Evolutionary conservation across 225 moss, liverwort and hornwort species (phyloP).

Genomic region (Marchantia paleacea): DNA sequence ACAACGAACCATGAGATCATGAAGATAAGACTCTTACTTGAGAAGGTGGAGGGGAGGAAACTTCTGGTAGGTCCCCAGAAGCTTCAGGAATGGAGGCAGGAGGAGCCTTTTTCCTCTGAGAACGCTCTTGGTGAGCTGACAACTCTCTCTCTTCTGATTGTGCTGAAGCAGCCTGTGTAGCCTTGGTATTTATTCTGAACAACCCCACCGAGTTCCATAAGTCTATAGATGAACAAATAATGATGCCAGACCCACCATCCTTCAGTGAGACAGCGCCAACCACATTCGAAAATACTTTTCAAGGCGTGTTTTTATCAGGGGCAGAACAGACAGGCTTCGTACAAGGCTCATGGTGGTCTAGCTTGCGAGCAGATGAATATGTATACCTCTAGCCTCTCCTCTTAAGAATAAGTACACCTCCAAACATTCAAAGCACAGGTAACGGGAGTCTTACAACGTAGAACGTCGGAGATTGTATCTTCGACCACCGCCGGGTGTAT

Average conservation of each 20-base stretch:
- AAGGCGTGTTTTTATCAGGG: not conserved
- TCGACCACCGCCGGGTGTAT: conserved; percentile 69
- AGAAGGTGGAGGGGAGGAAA: conserved; percentile 68
- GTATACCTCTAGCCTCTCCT: not conserved
- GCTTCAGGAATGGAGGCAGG: conserved; percentile 45
- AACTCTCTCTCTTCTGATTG: conserved; percentile 61
- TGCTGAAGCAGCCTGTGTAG: conserved; percentile 67
- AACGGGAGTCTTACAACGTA: conserved; percentile 64
- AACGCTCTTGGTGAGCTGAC: conserved; percentile 56
- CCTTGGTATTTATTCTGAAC: conserved; percentile 78
- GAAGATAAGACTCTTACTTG: conserved; percentile 32
- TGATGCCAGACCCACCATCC: not conserved
- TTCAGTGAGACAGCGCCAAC: not conserved
- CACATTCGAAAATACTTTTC: not conserved
- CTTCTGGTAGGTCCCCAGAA: conserved; percentile 63
- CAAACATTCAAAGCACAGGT: not conserved
- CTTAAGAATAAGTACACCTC: not conserved
- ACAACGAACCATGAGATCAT: not conserved
- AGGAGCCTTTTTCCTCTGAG: conserved; percentile 50
- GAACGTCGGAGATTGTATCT: conserved; percentile 87
- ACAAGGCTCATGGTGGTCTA: not conserved
- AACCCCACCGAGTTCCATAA: conserved; percentile 13
- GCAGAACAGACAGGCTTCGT: not conserved
- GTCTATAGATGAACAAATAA: not conserved
- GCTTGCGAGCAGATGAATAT: not conserved